phyloP scores from a whole-genome alignment of 345 rosid species.

The Salix udensis region DNA sequence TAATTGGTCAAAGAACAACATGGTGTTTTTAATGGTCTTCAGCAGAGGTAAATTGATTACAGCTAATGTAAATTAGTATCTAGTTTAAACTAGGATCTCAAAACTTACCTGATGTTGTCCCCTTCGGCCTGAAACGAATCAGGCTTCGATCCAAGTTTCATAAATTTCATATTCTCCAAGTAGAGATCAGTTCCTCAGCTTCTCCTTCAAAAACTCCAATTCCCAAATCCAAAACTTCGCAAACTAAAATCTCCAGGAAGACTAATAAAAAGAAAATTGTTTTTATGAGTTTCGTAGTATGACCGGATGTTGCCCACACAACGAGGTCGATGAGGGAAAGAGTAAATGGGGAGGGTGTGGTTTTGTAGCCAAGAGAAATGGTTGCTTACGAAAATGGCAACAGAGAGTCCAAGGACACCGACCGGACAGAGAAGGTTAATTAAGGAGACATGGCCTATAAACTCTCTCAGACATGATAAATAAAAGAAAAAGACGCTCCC shows the following conservation, averaged over 20 bases:
- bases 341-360: too few species aligned
- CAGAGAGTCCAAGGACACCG: slow-evolving; percentile 34
- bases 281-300: slow-evolving; percentile 24
- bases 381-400: slow-evolving; percentile 40
- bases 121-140: slow-evolving; percentile 67
- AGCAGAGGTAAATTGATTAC: not conserved
- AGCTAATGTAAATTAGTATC: not conserved
- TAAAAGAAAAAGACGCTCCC: slow-evolving; percentile 48
- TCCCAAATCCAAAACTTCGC: too few species aligned
- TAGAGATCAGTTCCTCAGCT: slow-evolving; percentile 7
- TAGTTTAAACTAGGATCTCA: slow-evolving; percentile 16
- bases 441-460: slow-evolving; percentile 37
- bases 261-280: not conserved
- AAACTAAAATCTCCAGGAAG: slow-evolving; percentile 9
- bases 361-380: slow-evolving; percentile 22
- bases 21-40: not conserved
- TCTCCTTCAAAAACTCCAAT: too few species aligned
- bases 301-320: slow-evolving; percentile 37
- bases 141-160: slow-evolving; percentile 94
- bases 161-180: slow-evolving; percentile 61
- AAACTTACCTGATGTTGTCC: slow-evolving; percentile 52
- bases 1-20: too few species aligned
- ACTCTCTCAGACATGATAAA: slow-evolving; percentile 32
- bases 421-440: slow-evolving; percentile 24
- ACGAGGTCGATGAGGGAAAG: slow-evolving; percentile 19